Evolutionary conservation across 2,329 filamentous ascomycete species (phyloP), one percentile per base, ranked within the genome.

Genomic region (Xylaria sp.): DNA sequence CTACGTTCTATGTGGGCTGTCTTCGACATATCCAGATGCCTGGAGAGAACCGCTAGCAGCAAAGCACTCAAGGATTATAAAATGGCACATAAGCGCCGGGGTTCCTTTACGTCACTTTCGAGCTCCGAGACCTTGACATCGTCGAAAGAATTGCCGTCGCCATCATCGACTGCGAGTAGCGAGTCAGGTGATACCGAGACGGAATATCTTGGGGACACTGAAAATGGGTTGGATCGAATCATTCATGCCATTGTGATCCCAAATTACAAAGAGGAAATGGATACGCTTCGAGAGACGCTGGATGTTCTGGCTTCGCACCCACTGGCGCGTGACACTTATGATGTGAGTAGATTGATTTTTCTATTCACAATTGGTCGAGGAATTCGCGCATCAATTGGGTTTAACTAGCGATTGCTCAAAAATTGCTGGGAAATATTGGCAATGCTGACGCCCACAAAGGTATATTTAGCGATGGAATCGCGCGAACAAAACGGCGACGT

Each of bases 391-490:
- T 23, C 41, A 15, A 4, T 27, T 29, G 33, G 29, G 4, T 10
- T 23, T 21, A n/a, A 44, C 7, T 15, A n/a, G 48, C 0, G 8
- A 37, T 33, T 13, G 15, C 27, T 13, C 13, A 23, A 6, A 33
- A 33, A 21, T 21, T 40, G 0, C 31, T 56, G 10, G 23, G 27
- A 27, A 27, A 46, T 1, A 35, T 10, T 4, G 5, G 21, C 25
- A 35, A 46, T 9, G 40, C 65, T 67, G 35, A 66, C 68, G 63
- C 48, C 27, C 31, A 11, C 37, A 4, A 63, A 91, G 89, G 79
- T 92, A 54, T 91, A 88, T 70, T 80, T 92, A 29, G 89, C 85
- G 21, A 91, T 91, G 89, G 89, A 91, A 71, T 79, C 87, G 68
- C 86, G 89, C 60, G 89, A 92, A 72, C 76, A 78, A 51, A 81